Conservation (phyloP, 1,284 basidiomycete genomes). For the Singerocomus inundabilis region DNA sequence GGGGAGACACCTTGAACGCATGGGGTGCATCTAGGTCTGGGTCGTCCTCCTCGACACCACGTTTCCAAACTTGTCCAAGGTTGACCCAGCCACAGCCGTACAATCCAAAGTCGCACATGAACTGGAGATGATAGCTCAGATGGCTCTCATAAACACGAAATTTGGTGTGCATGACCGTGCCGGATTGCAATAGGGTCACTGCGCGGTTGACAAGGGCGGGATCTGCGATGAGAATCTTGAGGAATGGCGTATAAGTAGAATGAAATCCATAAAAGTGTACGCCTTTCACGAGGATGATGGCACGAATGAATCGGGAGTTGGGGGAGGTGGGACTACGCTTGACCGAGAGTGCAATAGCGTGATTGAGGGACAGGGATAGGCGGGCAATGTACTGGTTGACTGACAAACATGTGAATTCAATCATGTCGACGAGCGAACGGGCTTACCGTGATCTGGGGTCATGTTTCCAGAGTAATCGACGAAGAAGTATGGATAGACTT, state of each 20-base stretch:
- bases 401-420: conserved; percentile 28
- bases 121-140: conserved; percentile 86
- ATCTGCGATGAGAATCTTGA: conserved; percentile 83
- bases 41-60: conserved; percentile 40
- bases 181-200: conserved; percentile 75
- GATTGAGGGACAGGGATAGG: conserved; percentile 72
- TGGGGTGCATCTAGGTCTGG: conserved; percentile 14
- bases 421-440: not conserved
- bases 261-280: conserved; percentile 96
- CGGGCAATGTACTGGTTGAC: conserved; percentile 69
- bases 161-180: conserved; percentile 74
- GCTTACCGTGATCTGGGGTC: conserved; percentile 47
- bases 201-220: conserved; percentile 69
- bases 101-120: conserved; percentile 93
- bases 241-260: conserved; percentile 80
- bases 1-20: conserved; percentile 37
- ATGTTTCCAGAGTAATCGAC: conserved; percentile 66
- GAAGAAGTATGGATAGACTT: conserved; percentile 82
- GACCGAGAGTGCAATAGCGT: conserved; percentile 71
- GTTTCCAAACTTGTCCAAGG: conserved; percentile 55
- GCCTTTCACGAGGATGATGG: conserved; percentile 89
- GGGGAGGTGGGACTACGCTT: conserved; percentile 58
- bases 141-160: conserved; percentile 89
- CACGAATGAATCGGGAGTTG: conserved; percentile 61
- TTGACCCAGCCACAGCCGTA: conserved; percentile 94